phyloP scores from a whole-genome alignment of 2,329 filamentous ascomycete species.

The Curvularia sp. region DNA sequence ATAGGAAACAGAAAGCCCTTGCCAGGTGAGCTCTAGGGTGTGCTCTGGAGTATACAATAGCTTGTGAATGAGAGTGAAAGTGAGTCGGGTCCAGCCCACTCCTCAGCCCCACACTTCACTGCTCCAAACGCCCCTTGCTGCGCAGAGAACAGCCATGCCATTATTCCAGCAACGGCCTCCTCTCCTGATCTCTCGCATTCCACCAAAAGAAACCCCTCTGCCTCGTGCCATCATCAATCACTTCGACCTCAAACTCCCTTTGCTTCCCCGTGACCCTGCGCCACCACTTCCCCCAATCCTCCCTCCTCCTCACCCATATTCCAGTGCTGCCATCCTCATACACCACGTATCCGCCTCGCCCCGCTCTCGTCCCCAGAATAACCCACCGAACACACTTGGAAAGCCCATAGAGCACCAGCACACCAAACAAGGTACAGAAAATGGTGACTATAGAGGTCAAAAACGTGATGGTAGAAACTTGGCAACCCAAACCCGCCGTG shows the following conservation, averaged over 20 bases:
- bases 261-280: constrained; percentile 29
- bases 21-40: no score
- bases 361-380: constrained; percentile 22
- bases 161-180: constrained; percentile 29
- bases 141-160: not conserved
- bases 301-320: constrained; percentile 40
- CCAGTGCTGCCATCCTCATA: constrained; percentile 39
- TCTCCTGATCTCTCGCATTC: constrained; percentile 28
- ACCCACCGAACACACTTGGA: constrained; percentile 25
- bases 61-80: no score
- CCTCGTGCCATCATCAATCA: constrained; percentile 36
- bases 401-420: constrained; percentile 46
- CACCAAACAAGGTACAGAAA: constrained; percentile 50
- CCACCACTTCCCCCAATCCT: constrained; percentile 43
- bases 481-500: constrained; percentile 54
- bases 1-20: not conserved
- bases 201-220: constrained; percentile 35
- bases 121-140: no score
- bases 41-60: no score
- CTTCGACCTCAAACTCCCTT: constrained; percentile 35
- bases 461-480: constrained; percentile 56
- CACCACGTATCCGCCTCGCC: constrained; percentile 38
- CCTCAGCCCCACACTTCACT: no score
- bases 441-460: constrained; percentile 54
- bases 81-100: no score